Base-by-base conservation (phyloP, 805 yeast genomes). In the Metschnikowia henanensis region DNA sequence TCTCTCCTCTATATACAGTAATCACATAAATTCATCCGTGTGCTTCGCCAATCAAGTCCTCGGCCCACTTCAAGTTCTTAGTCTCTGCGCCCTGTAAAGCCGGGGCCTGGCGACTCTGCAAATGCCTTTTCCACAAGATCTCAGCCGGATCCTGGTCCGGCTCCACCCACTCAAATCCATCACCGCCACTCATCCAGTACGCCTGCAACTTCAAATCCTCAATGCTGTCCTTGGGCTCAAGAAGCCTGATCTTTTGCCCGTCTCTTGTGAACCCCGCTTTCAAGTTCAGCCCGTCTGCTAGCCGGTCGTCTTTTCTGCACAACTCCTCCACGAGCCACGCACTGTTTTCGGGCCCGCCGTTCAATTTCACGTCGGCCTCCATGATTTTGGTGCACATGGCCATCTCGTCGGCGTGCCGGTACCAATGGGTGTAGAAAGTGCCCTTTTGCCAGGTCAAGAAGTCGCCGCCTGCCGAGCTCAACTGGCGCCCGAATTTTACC, bases 141-240 rank as follows among this genome's bases (percentile, higher is more conserved):
- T 83, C 89, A 1, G 58, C 56, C 6, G 58, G 58, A 26, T 54
- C 58, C 39, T 54, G 58, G 45, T 54, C 58, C 2, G 58, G 58
- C 49, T 54, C 58, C 15, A 52, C 56, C 58, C 58, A 54, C 39
- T 54, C 56, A 17, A 54, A 54, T 4, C 58, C 58, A 23, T 54
- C 58, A 23, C 58, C 58, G 6, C 88, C 87, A 32, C 84, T 75
- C 58, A 87, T 80, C 96, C 96, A 87, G 65, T 87, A 87, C 53
- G 89, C 95, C 57, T 87, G 85, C 52, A 87, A 55, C 68, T 80
- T 72, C 36, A 78, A 59, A 47, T 87, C 95, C 47, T 79, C 83
- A 43, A 81, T 79, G 36, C 49, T 54, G 41, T 73, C 78, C 37
- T 62, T 69, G 12, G 66, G 61, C 35, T 66, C 67, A 37, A 72